Conservation (phyloP, 768 basidiomycete species). For the Myochromella boudieri region DNA sequence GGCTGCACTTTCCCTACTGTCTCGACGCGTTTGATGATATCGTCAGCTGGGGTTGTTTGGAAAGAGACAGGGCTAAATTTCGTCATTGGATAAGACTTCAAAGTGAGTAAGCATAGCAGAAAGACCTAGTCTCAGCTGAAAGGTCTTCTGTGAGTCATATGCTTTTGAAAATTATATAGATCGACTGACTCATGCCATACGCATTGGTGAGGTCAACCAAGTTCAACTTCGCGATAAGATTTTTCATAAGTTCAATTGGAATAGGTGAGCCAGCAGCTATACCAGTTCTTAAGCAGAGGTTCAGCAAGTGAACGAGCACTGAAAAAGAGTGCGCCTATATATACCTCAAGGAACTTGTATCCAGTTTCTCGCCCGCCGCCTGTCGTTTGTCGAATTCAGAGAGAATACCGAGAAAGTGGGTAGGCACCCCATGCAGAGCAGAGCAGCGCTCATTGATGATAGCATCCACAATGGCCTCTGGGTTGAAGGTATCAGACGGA, state of each 20-base stretch:
- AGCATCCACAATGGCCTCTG: slow-evolving; percentile 67
- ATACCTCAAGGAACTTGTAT: slow-evolving; percentile 58
- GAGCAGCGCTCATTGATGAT: slow-evolving; percentile 71
- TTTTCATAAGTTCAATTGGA: slow-evolving; percentile 79
- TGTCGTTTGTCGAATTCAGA: slow-evolving; percentile 61
- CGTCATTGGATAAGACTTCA: neutral
- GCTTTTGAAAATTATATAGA: neutral
- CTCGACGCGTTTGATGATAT: slow-evolving; percentile 73
- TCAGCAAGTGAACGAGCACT: neutral
- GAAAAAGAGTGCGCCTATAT: slow-evolving; percentile 8
- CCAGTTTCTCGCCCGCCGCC: slow-evolving; percentile 41
- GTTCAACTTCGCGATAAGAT: slow-evolving; percentile 65
- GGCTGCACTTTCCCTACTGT: slow-evolving; percentile 79
- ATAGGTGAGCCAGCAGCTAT: slow-evolving; percentile 80
- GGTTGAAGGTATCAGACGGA: slow-evolving; percentile 63
- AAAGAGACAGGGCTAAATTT: slow-evolving; percentile 73
- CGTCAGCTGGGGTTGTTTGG: slow-evolving; percentile 70
- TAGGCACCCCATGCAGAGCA: slow-evolving; percentile 82
- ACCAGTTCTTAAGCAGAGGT: slow-evolving; percentile 50
- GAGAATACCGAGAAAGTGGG: slow-evolving; percentile 78
- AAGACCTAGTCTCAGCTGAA: slow-evolving; percentile 70
- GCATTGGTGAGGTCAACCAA: slow-evolving; percentile 71
- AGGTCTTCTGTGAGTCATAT: slow-evolving; percentile 6
- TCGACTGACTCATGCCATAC: slow-evolving; percentile 81
- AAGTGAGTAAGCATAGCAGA: neutral